A percentile compares a stretch with the other conserved stretches of the same genome.
phyloP scores from a whole-genome alignment of 495 filamentous ascomycete genomes.

The Lindgomyces ingoldianus region DNA sequence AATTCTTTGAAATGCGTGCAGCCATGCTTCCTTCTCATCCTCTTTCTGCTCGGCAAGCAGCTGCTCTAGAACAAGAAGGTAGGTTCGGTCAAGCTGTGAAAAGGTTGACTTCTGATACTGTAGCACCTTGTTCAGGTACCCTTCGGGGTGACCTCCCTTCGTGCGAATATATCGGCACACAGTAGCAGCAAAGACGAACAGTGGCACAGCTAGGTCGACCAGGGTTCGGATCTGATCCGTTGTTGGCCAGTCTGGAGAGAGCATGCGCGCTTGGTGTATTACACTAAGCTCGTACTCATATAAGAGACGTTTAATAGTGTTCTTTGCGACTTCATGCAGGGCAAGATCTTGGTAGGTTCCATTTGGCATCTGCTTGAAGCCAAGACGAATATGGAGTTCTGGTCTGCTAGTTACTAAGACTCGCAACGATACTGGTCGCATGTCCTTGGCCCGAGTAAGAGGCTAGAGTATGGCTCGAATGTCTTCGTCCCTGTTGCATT shows the following conservation, averaged over 20 bases:
- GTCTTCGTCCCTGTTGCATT: neutral
- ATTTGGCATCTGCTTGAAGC: neutral
- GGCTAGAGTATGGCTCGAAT: neutral
- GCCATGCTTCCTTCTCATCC: neutral
- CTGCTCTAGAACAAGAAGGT: neutral
- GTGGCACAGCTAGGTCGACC: conserved; percentile 42
- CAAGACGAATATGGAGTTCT: neutral
- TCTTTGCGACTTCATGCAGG: neutral
- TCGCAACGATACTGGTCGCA: neutral
- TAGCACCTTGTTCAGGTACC: conserved; percentile 22
- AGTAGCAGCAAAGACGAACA: conserved; percentile 37
- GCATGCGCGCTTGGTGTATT: conserved; percentile 1
- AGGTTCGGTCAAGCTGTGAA: neutral
- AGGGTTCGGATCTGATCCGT: conserved; percentile 39
- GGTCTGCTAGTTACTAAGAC: neutral
- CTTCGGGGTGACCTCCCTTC: conserved; percentile 11
- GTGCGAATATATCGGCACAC: conserved; percentile 24
- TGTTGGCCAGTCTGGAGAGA: conserved; percentile 47
- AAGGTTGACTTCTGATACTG: neutral
- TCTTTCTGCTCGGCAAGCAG: neutral
- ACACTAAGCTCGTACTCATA: conserved; percentile 27
- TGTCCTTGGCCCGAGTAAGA: neutral
- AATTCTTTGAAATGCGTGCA: conserved; percentile 11
- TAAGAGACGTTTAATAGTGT: conserved; percentile 35
- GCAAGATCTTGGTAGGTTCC: neutral